phyloP scores from a whole-genome alignment of 257 asterid species.

The Datura wrightii region DNA sequence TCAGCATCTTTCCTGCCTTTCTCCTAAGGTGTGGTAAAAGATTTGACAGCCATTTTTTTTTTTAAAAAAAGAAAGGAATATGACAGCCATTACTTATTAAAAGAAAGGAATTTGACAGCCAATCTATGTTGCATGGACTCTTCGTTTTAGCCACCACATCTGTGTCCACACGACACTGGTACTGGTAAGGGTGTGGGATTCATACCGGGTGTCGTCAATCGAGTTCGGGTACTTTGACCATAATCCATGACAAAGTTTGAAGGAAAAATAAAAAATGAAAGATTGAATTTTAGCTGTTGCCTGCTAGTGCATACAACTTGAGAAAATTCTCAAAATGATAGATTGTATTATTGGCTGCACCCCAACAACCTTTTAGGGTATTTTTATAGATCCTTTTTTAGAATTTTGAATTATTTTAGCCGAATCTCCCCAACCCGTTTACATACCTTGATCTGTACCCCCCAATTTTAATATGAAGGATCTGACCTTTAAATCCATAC shows the following conservation, averaged over 20 bases:
- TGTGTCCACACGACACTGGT: background rate
- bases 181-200: background rate
- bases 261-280: background rate
- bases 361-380: background rate
- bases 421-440: background rate
- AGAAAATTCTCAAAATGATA: background rate
- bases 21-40: background rate
- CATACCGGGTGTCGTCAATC: background rate
- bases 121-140: background rate
- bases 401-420: background rate
- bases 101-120: background rate
- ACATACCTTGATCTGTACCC: background rate
- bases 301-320: background rate
- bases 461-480: background rate
- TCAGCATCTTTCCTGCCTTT: slow-evolving; percentile 16
- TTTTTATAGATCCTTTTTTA: background rate
- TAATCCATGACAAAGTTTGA: background rate
- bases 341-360: background rate
- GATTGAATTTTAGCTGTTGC: background rate
- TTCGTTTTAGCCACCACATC: background rate
- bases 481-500: background rate
- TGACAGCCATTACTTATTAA: background rate
- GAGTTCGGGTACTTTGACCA: background rate
- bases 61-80: background rate
- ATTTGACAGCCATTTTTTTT: background rate